Base-by-base conservation (phyloP, 306 rosid species). In the Fragaria ananassa region DNA sequence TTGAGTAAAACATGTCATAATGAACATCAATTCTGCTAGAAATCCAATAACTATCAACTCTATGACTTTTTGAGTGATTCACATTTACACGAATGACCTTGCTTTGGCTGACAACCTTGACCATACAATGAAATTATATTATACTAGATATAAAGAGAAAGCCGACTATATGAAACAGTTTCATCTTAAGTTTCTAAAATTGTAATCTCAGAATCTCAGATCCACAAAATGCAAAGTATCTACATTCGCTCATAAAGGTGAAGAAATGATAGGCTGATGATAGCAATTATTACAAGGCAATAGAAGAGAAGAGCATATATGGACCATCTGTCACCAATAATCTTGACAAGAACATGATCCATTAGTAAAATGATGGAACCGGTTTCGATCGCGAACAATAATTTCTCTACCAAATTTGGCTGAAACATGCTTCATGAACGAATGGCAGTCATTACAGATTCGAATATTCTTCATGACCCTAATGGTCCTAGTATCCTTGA, bases 401-500 rank as follows among this genome's bases (percentile, higher is more conserved):
- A 72, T 23, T 72, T 72, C 51, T 54, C 76, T 56, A 21, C 67
- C 2, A 15, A 54, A 72, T 39, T 72, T 72, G 13, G 50, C 76
- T n/a, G 72, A 75, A 34, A 49, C 45, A 75, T 61, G 61, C 71
- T 75, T 75, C 71, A 75, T 75, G 72, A 63, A 62, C 1, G 63
- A 75, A 75, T 75, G 79, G 23, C 79, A 75, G 34, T 75, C 79
- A 19, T 10, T 10, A 49, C 79, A 75, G 29, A 75, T 46, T 34
- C 72, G 44, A 5, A 75, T 57, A 23, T 75, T 75, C 72, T 75
- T 64, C 79, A 75, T 47, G 79, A 64, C 31, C 50, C 51, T 49
- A 18, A 75, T 46, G 13, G 50, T 62, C 9, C 37, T 47, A 65
- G 39, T 64, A 31, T 47, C 62, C 35, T 47, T 35, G 47, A 31